Conservation (phyloP, 1,284 basidiomycete genomes). For the Peniophora sp. region DNA sequence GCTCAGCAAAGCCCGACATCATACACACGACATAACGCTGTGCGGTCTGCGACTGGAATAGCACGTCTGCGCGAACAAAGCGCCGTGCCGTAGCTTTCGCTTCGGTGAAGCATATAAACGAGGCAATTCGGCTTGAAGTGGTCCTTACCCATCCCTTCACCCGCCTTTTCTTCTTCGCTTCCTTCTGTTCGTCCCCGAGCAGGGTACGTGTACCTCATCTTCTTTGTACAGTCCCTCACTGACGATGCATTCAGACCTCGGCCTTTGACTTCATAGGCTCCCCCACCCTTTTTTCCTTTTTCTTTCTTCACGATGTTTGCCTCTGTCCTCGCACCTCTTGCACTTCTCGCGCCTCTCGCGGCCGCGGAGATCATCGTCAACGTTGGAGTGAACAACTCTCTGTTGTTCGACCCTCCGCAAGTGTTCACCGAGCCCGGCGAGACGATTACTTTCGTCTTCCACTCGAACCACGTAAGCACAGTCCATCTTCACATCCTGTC, state of each 20-base stretch:
- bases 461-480: neutral
- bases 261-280: neutral
- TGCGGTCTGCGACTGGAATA: no score
- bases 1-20: no score
- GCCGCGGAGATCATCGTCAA: neutral
- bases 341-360: neutral
- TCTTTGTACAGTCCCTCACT: neutral
- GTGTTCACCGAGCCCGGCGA: neutral
- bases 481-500: no score
- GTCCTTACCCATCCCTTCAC: neutral
- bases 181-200: slow-evolving; percentile 3
- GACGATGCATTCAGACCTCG: neutral
- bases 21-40: no score
- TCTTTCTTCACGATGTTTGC: neutral
- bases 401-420: neutral
- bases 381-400: neutral
- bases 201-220: neutral
- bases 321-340: neutral
- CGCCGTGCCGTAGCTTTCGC: no score
- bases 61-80: no score
- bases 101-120: no score
- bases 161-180: neutral
- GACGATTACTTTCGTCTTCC: neutral
- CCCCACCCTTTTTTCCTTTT: neutral
- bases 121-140: no score